Conservation (phyloP, 345 rosid species). For the Murraya paniculata region DNA sequence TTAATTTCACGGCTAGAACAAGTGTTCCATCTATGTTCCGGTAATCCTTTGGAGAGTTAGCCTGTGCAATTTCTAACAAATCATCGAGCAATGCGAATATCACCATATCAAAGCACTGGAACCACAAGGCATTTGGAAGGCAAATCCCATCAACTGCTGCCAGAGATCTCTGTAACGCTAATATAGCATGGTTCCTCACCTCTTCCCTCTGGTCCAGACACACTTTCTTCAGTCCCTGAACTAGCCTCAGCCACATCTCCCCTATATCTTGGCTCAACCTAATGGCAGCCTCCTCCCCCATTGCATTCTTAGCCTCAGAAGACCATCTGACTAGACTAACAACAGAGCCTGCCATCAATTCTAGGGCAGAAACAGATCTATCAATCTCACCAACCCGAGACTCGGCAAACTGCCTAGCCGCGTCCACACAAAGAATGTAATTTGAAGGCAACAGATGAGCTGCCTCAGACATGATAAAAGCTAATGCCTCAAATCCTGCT, state of each 20-base stretch:
- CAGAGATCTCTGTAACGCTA: conserved; percentile 46
- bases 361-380: conserved; percentile 56
- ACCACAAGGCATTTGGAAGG: conserved; percentile 53
- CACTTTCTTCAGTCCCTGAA: conserved; percentile 50
- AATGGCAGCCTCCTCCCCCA: conserved; percentile 44
- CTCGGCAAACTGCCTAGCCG: conserved; percentile 80
- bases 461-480: conserved; percentile 67
- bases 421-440: conserved; percentile 62
- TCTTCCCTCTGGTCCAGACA: conserved; percentile 69
- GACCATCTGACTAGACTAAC: conserved; percentile 69
- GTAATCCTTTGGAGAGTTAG: conserved; percentile 42
- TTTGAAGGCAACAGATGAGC: conserved; percentile 60
- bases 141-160: conserved; percentile 48
- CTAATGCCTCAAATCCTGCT: conserved; percentile 58
- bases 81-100: conserved; percentile 63
- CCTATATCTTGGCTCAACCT: conserved; percentile 58
- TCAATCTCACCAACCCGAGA: conserved; percentile 58
- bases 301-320: conserved; percentile 43
- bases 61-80: conserved; percentile 35
- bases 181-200: conserved; percentile 65
- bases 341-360: conserved; percentile 67
- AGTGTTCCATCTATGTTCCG: conserved; percentile 63
- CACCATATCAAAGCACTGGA: conserved; percentile 60
- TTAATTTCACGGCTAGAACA: conserved; percentile 52
- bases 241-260: conserved; percentile 76